Evolutionary conservation across 2,329 filamentous ascomycete species (phyloP).

Genomic region (Hawksworthiomyces lignivorus): DNA sequence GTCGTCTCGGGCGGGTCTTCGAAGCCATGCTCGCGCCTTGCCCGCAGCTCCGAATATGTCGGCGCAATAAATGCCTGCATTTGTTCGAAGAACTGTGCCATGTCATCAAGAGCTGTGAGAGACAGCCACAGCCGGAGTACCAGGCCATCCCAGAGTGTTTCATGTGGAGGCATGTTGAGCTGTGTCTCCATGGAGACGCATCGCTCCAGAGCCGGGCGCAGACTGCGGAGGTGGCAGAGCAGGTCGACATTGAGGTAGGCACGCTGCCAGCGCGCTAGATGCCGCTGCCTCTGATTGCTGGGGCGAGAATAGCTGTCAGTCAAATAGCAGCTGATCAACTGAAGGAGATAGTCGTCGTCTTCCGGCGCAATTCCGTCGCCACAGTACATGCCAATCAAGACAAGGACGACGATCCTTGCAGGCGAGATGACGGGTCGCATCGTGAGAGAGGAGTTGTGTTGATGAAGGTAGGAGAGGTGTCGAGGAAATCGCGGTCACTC

Average conservation of each 20-base stretch:
- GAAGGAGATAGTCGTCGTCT: slow-evolving; percentile 32
- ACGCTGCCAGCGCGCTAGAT: slow-evolving; percentile 35
- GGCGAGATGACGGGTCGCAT: slow-evolving; percentile 16
- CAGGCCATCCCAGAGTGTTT: slow-evolving; percentile 70
- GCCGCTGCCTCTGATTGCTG: slow-evolving; percentile 8
- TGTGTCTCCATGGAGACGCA: slow-evolving; percentile 24
- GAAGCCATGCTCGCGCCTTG: slow-evolving; percentile 42
- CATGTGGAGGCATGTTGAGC: slow-evolving; percentile 42
- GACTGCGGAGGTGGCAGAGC: slow-evolving; percentile 28
- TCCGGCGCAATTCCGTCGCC: slow-evolving; percentile 46
- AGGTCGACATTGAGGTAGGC: slow-evolving; percentile 44
- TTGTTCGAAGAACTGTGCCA: slow-evolving; percentile 68
- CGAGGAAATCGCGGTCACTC: too few relatives aligned
- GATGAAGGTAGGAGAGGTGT: too few relatives aligned
- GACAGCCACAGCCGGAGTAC: slow-evolving; percentile 68
- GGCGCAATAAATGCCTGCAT: slow-evolving; percentile 52
- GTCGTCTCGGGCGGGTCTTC: slow-evolving; percentile 38
- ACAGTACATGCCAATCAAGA: slow-evolving; percentile 74
- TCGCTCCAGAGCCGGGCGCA: slow-evolving; percentile 11
- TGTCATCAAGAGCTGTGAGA: slow-evolving; percentile 70
- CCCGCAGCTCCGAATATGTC: slow-evolving; percentile 52
- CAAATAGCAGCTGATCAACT: slow-evolving; percentile 38
- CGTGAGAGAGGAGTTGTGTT: too few relatives aligned
- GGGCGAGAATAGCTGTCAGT: slow-evolving; percentile 33
- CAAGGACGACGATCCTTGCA: slow-evolving; percentile 68